Evolutionary conservation across 2,329 filamentous ascomycete species (phyloP).

Genomic region (Curvularia sp.): DNA sequence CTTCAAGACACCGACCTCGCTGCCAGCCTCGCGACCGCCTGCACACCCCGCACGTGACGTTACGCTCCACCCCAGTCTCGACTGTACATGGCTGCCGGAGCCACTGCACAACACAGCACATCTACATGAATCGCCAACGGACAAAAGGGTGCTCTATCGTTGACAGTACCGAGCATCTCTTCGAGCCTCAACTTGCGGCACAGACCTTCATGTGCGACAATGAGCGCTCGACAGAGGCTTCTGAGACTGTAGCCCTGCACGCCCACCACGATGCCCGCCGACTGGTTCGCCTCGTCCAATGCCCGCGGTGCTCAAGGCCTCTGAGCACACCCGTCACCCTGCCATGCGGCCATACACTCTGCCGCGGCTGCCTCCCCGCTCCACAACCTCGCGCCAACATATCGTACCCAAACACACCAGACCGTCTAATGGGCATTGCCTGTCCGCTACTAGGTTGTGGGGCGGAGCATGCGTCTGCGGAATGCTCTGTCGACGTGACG

Average conservation of each 20-base stretch:
- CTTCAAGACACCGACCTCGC: slow-evolving; percentile 4
- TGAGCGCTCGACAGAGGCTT: slow-evolving; percentile 43
- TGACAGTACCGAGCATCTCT: slow-evolving; percentile 43
- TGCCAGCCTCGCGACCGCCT: slow-evolving; percentile 1
- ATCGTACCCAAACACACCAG: slow-evolving; percentile 75
- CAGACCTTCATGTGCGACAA: slow-evolving; percentile 54
- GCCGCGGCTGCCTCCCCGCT: slow-evolving; percentile 74
- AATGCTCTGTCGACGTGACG: slow-evolving; percentile 79
- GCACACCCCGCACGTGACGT: slow-evolving; percentile 3
- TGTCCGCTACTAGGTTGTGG: slow-evolving; percentile 74
- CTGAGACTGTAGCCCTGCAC: slow-evolving; percentile 51
- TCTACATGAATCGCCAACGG: slow-evolving; percentile 49
- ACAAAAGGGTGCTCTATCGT: slow-evolving; percentile 44
- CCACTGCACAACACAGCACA: slow-evolving; percentile 22
- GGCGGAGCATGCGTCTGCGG: slow-evolving; percentile 75
- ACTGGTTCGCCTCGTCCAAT: slow-evolving; percentile 78
- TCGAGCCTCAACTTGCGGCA: slow-evolving; percentile 33
- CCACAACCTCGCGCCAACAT: slow-evolving; percentile 71
- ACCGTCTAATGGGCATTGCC: slow-evolving; percentile 71
- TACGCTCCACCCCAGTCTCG: slow-evolving; percentile 6
- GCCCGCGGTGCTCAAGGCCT: slow-evolving; percentile 73
- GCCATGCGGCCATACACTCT: slow-evolving; percentile 82
- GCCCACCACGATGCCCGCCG: slow-evolving; percentile 65
- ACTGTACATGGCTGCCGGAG: slow-evolving; percentile 34
- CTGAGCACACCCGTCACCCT: slow-evolving; percentile 74